Evolutionary conservation across 108 stramenopile genomes (phyloP).

Genomic region (Stephanodiscus minutulus): DNA sequence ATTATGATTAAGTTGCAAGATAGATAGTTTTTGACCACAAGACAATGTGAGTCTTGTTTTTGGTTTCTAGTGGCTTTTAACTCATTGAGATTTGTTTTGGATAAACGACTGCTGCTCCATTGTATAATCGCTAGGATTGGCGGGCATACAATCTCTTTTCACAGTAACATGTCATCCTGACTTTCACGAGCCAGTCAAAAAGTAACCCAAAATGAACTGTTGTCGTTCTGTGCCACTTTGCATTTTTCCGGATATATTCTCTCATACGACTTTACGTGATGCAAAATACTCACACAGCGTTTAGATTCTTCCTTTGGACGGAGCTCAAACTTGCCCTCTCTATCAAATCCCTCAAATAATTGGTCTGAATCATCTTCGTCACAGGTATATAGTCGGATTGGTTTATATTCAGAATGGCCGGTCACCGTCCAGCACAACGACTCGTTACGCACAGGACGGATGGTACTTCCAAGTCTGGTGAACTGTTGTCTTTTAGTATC

Average conservation of each 20-base stretch:
- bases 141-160: too few relatives aligned
- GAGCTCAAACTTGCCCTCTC: conserved; percentile 27
- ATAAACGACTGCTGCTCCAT: too few relatives aligned
- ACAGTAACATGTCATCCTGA: background rate
- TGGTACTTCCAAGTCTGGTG: background rate
- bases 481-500: conserved; percentile 2
- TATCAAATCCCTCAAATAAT: conserved; percentile 14
- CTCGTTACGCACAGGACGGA: conserved; percentile 2
- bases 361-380: conserved; percentile 8
- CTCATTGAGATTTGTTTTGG: too few relatives aligned
- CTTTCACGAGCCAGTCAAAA: conserved; percentile 2
- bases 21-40: too few relatives aligned
- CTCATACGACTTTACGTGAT: conserved; percentile 41
- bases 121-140: too few relatives aligned
- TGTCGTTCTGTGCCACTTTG: background rate
- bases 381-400: conserved; percentile 11
- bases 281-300: conserved; percentile 25
- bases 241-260: conserved; percentile 31
- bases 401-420: conserved; percentile 6
- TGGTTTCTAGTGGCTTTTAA: too few relatives aligned
- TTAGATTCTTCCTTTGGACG: conserved; percentile 2
- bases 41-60: too few relatives aligned
- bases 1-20: too few relatives aligned
- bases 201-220: conserved; percentile 38
- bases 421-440: conserved; percentile 13